Evolutionary conservation across 2,329 filamentous ascomycete genomes (phyloP), one percentile per base, ranked within the genome.

Genomic region (Orbilia blumenaviensis): DNA sequence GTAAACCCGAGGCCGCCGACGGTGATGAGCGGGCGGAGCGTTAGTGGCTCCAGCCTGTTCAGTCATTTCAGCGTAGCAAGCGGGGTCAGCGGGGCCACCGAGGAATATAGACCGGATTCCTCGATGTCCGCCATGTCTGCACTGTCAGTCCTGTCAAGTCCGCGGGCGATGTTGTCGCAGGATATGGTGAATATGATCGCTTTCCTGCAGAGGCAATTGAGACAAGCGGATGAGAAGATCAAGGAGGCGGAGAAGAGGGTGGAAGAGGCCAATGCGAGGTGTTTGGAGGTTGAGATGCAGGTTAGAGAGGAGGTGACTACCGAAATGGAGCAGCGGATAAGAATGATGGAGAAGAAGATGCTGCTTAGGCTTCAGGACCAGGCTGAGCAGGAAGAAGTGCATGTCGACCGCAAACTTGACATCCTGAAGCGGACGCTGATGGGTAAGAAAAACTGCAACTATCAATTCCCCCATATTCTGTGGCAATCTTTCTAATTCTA

Each of bases 381-480:
- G 82, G 87, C 89, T 77, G 93, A 96, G 79, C 88, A 89, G 48
- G 89, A 89, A 62, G 93, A 97, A 76, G 92, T 92, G 81, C 92
- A 96, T 82, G 88, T 95, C 81, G 94, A 98, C 82, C 89, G 89
- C 78, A 99, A 99, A 84, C 87, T 96, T 6, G 94, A 93, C 73
- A 86, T 93, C 21, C 84, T 92, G 34, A 87, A 89, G 66, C 85
- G 87, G 62, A 86, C 87, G 8, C 84, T 86, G 79, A 83, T 82
- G 78, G 84, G 83, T 82, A 84, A 82, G 81, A 78, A n/a, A n/a
- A n/a, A n/a, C n/a, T n/a, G n/a, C n/a, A n/a, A n/a, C n/a, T n/a
- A n/a, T n/a, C n/a, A n/a, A n/a, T n/a, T n/a, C n/a, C n/a, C n/a
- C n/a, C 32, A 9, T 34, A 34, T 34, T 12, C 32, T 23, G 2